Evolutionary conservation across 208 protist genomes (phyloP), one percentile per base, ranked within the genome.

Genomic region (Naegleria fowleri): DNA sequence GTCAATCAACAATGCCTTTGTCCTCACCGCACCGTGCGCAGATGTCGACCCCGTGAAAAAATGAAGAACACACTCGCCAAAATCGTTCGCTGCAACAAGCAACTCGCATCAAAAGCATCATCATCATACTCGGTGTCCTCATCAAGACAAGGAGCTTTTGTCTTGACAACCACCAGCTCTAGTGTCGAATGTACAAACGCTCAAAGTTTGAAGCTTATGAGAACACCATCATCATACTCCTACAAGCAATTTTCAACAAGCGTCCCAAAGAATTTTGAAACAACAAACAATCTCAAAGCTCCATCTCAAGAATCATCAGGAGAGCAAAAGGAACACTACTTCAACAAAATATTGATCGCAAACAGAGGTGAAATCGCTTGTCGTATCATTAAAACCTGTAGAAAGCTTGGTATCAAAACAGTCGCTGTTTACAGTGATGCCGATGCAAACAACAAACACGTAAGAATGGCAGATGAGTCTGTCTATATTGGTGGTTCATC

Each of bases 331-430:
- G 39, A 39, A 88, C 39, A 48, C 22, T 59, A 41, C 1, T 90
- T 95, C 85, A 86, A 90, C 11, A 95, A 95, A 91, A 79, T 96
- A n/a, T 91, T 96, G 59, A 92, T 94, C 15, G 94, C 95, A 9
- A 97, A 97, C 91, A 93, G 96, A 91, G 96, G 96, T 25, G 96
- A 97, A 91, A 97, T 97, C 92, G 95, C 96, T 43, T 94, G 96
- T 83, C 93, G 96, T n/a, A 94, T 97, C 51, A 95, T 95, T 38
- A 93, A 95, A 25, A 95, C 96, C 0, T 96, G 95, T 29, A 90
- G 90, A 39, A 96, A 97, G 93, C 92, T 97, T 38, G 94, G 94
- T n/a, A 94, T 97, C 40, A 90, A 92, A n/a, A 97, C 96, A 0
- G 94, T 97, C 33, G 94, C 95, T 40, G 94, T 96, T 40, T 97